Base-by-base conservation (phyloP, 148 eudicot species). In the Rhododendron ferrugineum region DNA sequence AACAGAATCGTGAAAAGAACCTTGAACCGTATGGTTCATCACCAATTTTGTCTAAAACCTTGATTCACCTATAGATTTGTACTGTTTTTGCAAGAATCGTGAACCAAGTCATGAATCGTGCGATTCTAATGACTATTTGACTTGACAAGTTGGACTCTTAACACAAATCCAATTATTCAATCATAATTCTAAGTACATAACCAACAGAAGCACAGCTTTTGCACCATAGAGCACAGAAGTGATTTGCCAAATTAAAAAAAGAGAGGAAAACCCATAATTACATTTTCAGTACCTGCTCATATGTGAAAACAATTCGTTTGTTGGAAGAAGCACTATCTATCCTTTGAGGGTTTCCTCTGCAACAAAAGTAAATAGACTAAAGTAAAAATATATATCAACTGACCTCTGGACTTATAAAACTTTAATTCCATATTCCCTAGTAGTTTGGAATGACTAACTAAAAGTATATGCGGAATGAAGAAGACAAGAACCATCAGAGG, bases 311-410 rank as follows among this genome's bases (percentile, higher is more conserved):
- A 88, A 94, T 91, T 89, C 99, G 87, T 90, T 93, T 97, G 89
- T 92, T 95, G 40, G 99, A 91, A 78, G 95, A 94, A 60, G 87
- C 92, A 73, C 91, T 91, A 86, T 97, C 99, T 82, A 97, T 93
- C 90, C 99, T 88, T 87, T 97, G 99, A 47, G 99, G 99, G 78
- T 97, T 97, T 70, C 92, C 96, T 89, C 99, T 97, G 94, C 76
- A 82, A 87, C 78, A 82, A 23, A 86, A 6, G 78, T 37, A 23
- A 40, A 20, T 22, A 52, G 52, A 32, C 36, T 52, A 2, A 54
- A 54, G 81, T 36, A 49, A 54, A 73, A 87, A 20, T 26, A 32
- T 46, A 84, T 54, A 34, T 20, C 84, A 82, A 28, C 9, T 56
- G 60, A 83, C 52, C 44, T 5, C 11, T 74, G 74, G 1, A 49